Base-by-base conservation (phyloP, 306 rosid species). In the Inga leiocalycina region DNA sequence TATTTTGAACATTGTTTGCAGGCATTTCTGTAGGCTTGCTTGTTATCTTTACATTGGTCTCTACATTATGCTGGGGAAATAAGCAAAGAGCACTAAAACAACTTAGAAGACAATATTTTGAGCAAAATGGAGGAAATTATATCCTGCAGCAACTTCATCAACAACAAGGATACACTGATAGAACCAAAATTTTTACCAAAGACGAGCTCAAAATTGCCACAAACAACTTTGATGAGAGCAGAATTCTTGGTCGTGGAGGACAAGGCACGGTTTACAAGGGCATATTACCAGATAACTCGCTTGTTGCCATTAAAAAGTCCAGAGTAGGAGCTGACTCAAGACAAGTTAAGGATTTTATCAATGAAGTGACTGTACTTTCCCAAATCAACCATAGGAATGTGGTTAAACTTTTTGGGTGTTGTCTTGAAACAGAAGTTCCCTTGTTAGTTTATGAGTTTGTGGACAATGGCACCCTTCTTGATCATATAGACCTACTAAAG, bases 81-180 rank as follows among this genome's bases (percentile, higher is more conserved):
- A 22, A n/a, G 32, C 66, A 59, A n/a, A 65, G 71, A 32, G 10
- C 10, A 32, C 10, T 65, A 7, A 32, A 32, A 0, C 43, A 13
- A 6, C 71, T 65, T 6, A 32, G 12, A 15, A 65, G 83, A 56
- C 73, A 32, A 1, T 80, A 85, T 35, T 85, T 83, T 27, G 17
- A 22, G 15, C 51, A 64, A 70, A 83, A 88, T 70, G 91, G 87
- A 24, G 87, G 89, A 10, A 13, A 68, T 19, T 54, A 54, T 2
- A 1, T 78, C 37, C 72, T 88, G 11, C 80, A 80, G 1, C 87
- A 35, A 7, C 86, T 86, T 48, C 52, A 57, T 20, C 30, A 27
- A 27, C 39, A 59, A 59, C 77, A 80, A 71, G 46, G 69, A 3
- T n/a, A 75, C 10, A 61, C 35, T 34, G n/a, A 48, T 4, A 30